Evolutionary conservation across 2,329 filamentous ascomycete species (phyloP).

Genomic region (Stachybotrys chartarum): DNA sequence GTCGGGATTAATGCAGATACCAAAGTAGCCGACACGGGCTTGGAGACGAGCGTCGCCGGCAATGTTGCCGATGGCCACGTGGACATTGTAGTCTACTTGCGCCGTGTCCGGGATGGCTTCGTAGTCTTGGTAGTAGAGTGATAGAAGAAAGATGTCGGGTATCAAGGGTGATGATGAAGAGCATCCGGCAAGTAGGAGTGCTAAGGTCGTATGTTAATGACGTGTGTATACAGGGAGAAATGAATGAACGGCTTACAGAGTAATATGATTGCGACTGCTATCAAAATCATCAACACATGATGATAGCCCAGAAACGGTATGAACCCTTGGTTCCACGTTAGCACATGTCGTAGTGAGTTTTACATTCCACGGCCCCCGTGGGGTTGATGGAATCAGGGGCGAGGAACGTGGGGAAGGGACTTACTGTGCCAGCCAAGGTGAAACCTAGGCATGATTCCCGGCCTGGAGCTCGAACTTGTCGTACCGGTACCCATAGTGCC

Average conservation of each 20-base stretch:
- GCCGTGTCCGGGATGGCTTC: constrained; percentile 73
- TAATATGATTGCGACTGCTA: constrained; percentile 87
- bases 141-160: constrained; percentile 93
- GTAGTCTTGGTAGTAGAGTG: constrained; percentile 92
- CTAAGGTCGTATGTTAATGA: constrained; percentile 35
- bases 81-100: constrained; percentile 85
- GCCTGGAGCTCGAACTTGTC: constrained; percentile 15
- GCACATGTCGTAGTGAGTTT: constrained; percentile 1
- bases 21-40: constrained; percentile 94
- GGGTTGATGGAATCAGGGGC: background rate
- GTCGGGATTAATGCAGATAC: constrained; percentile 91
- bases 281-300: constrained; percentile 95
- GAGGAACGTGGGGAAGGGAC: constrained; percentile 13
- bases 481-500: constrained; percentile 14
- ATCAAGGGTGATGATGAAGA: constrained; percentile 94
- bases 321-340: constrained; percentile 39
- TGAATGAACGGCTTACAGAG: constrained; percentile 62
- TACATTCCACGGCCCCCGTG: background rate
- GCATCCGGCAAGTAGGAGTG: constrained; percentile 87
- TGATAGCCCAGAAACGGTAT: constrained; percentile 66
- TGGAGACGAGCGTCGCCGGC: constrained; percentile 78
- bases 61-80: constrained; percentile 81
- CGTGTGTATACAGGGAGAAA: background rate
- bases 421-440: constrained; percentile 43
- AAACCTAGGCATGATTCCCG: constrained; percentile 26